Conservation (phyloP, 2,329 filamentous ascomycete species). For the Volutella citrinella region DNA sequence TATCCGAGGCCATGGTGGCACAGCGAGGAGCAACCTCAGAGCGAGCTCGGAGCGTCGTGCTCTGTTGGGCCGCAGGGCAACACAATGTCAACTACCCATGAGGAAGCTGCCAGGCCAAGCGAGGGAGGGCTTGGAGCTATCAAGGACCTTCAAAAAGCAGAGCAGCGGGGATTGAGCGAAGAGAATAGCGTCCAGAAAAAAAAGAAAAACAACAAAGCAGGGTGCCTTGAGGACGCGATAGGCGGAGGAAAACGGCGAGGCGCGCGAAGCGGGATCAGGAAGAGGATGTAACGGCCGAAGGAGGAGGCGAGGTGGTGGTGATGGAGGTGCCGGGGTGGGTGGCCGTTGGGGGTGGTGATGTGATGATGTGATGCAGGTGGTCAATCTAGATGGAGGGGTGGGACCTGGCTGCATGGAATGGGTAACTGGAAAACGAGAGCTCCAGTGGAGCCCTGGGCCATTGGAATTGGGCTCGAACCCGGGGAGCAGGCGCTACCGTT, state of each 20-base stretch:
- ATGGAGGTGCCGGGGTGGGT: slow-evolving; percentile 5
- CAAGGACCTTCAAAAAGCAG: too few relatives aligned
- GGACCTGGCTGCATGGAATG: neutral
- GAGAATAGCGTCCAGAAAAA: too few relatives aligned
- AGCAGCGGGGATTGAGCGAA: too few relatives aligned
- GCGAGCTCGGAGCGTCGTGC: too few relatives aligned
- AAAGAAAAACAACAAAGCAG: too few relatives aligned
- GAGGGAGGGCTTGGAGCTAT: slow-evolving; percentile 7
- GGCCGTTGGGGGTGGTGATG: slow-evolving; percentile 10
- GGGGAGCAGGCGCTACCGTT: too few relatives aligned
- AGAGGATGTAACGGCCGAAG: slow-evolving; percentile 6
- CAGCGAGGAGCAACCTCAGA: slow-evolving; percentile 17
- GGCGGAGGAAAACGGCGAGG: too few relatives aligned
- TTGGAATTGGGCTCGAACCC: too few relatives aligned
- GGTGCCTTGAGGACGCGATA: slow-evolving; percentile 3
- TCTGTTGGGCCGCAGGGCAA: slow-evolving; percentile 19
- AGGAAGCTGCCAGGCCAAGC: slow-evolving; percentile 6
- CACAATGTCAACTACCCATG: slow-evolving; percentile 24
- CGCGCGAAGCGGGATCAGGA: too few relatives aligned
- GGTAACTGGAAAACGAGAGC: slow-evolving; percentile 13
- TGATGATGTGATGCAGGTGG: slow-evolving; percentile 25
- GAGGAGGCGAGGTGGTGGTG: slow-evolving; percentile 12
- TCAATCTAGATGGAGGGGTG: slow-evolving; percentile 9
- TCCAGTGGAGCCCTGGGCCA: slow-evolving; percentile 16
- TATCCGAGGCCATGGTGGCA: slow-evolving; percentile 36